Percentiles rank a stretch among this genome's conserved stretches.
Conservation (phyloP, 768 basidiomycete genomes). For the Brasilioporus rufonigricans region DNA sequence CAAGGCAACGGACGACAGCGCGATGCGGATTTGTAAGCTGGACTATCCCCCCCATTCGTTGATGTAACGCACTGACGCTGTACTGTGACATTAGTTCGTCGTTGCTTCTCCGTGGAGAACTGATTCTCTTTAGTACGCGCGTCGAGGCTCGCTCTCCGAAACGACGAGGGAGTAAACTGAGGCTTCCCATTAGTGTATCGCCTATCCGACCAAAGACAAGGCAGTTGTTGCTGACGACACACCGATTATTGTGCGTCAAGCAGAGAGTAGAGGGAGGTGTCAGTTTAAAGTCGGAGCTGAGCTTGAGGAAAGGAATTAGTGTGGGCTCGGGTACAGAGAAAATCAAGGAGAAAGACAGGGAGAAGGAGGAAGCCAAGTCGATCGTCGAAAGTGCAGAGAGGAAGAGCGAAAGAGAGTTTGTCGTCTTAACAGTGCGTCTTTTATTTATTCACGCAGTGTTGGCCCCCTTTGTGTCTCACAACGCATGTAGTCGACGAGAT, state of each 20-base stretch:
- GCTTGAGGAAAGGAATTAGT: constrained; percentile 28
- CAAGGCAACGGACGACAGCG: constrained; percentile 41
- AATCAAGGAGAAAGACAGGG: constrained; percentile 37
- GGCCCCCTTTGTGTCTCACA: background rate
- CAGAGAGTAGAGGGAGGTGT: constrained; percentile 35
- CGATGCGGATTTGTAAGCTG: constrained; percentile 46
- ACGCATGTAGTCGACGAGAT: constrained; percentile 43
- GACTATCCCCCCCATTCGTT: background rate
- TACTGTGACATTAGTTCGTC: constrained; percentile 27
- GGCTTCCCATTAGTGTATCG: constrained; percentile 47
- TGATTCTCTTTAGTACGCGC: constrained; percentile 46
- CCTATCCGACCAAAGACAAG: constrained; percentile 51
- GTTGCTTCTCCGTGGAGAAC: constrained; percentile 45
- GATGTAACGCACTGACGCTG: background rate
- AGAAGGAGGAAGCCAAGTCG: constrained; percentile 42
- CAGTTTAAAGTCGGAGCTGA: constrained; percentile 52
- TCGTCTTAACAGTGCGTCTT: constrained; percentile 54
- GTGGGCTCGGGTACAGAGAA: constrained; percentile 14
- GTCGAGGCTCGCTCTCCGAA: constrained; percentile 55
- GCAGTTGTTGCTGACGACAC: constrained; percentile 55
- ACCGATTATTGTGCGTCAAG: constrained; percentile 58
- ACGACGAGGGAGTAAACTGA: constrained; percentile 55
- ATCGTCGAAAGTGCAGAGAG: constrained; percentile 47
- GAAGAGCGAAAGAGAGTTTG: constrained; percentile 58
- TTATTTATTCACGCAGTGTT: background rate